Evolutionary conservation across 176 grass and related monocot genomes (phyloP), one percentile per base, ranked within the genome.

Genomic region (Olyra latifolia): DNA sequence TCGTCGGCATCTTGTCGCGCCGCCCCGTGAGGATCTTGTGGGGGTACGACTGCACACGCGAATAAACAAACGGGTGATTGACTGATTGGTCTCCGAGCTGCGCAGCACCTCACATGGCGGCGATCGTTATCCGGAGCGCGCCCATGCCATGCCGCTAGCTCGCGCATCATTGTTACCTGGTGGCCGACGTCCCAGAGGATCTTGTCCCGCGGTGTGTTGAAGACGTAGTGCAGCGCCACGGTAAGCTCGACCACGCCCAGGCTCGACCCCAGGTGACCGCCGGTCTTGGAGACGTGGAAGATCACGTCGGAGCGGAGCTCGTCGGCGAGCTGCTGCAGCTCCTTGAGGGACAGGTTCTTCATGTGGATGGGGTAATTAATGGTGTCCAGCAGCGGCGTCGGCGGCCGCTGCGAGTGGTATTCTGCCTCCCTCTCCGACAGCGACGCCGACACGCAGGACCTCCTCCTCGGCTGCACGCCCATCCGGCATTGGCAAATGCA

Each of bases 21-120:
- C 96, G 88, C 53, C 96, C 96, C 30, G 92, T 99, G 74, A 99
- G 89, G 62, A 99, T 99, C 87, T 99, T 99, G 92, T 99, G 92
- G 27, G 96, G 96, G 61, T 99, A 99, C 44, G 96, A 89, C 96
- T 99, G 90, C 78, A 75, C 29, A 47, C 16, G 4, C 23, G 20
- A 74, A 69, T 75, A 69, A 68, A 80, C 47, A 68, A 75, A 69
- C 0, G 15, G 56, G 28, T 16, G 42, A 8, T 42, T 15, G 10
- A 41, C 62, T 20, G 35, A 4, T 30, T 2, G 27, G 45, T 42
- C 80, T 24, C 48, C 28, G 58, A 60, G 48, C 80, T 22, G 24
- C 15, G 66, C 30, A 41, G 45, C 53, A 46, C 50, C 59, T 67
- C 76, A 80, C 84, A 83, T 82, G 76, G 50, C 46, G n/a, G 35